Conservation (phyloP, 2,329 filamentous ascomycete genomes). For the Madurella mycetomatis region DNA sequence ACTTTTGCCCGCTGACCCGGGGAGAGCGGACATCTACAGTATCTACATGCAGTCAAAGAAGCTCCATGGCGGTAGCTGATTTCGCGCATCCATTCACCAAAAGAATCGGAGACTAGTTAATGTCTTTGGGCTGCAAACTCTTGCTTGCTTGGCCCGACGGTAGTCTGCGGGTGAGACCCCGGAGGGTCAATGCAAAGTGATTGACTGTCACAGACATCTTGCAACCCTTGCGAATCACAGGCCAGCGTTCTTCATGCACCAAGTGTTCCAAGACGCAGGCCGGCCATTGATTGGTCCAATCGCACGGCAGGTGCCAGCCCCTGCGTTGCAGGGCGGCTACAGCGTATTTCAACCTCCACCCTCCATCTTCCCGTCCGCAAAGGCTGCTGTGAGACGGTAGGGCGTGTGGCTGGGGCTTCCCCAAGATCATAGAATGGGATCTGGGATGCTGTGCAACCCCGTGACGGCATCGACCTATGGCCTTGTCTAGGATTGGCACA, state of each 20-base stretch:
- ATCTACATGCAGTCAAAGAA: too few species aligned
- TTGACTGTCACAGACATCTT: constrained; percentile 30
- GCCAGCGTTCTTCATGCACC: constrained; percentile 37
- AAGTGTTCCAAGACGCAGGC: constrained; percentile 37
- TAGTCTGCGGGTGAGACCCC: constrained; percentile 19
- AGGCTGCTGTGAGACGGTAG: neutral
- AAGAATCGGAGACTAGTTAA: too few species aligned
- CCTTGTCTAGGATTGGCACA: neutral
- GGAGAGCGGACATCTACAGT: too few species aligned
- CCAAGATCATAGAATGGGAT: constrained; percentile 1
- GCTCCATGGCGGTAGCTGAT: too few species aligned
- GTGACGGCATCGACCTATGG: neutral
- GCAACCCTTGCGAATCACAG: constrained; percentile 35
- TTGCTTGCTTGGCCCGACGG: constrained; percentile 19
- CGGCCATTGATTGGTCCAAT: constrained; percentile 36
- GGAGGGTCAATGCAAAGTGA: constrained; percentile 27
- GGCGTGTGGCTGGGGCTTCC: neutral
- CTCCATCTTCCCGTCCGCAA: neutral
- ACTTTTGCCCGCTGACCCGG: too few species aligned
- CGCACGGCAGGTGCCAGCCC: constrained; percentile 29
- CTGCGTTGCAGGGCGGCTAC: constrained; percentile 41
- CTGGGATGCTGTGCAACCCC: neutral
- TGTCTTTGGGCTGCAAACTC: neutral
- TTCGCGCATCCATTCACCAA: too few species aligned
- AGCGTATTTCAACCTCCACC: constrained; percentile 17